Conservation (phyloP, 2,329 filamentous ascomycete genomes). For the Gaeumannomyces tritici region DNA sequence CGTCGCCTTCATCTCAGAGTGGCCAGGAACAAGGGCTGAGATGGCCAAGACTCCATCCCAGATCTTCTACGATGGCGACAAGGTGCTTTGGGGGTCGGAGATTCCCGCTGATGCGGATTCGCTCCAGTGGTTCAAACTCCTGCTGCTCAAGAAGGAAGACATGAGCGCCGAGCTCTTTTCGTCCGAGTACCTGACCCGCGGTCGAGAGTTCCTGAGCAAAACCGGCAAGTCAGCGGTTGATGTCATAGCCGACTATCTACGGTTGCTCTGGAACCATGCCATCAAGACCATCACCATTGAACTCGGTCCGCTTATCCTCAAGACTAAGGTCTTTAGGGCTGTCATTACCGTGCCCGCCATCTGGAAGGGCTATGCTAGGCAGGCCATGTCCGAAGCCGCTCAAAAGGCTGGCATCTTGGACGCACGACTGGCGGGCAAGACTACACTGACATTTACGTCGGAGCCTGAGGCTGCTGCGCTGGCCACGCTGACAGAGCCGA, state of each 20-base stretch:
- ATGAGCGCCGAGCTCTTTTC: not conserved
- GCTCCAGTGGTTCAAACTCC: constrained; percentile 3
- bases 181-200: not conserved
- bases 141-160: not conserved
- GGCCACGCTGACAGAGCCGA: constrained; percentile 19
- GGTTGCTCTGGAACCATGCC: constrained; percentile 21
- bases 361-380: constrained; percentile 28
- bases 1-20: not conserved
- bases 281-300: constrained; percentile 15
- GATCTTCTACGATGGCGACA: not conserved
- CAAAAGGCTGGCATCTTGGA: constrained; percentile 23
- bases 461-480: constrained; percentile 36
- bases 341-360: constrained; percentile 33
- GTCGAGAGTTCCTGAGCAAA: not conserved
- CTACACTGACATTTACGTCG: constrained; percentile 22
- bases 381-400: constrained; percentile 24
- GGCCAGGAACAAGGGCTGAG: not conserved
- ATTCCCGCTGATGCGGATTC: not conserved
- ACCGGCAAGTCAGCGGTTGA: constrained; percentile 14
- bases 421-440: constrained; percentile 14
- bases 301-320: constrained; percentile 13
- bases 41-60: not conserved
- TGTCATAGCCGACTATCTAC: constrained; percentile 21
- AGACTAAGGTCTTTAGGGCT: constrained; percentile 19
- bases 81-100: not conserved